Base-by-base conservation (phyloP, 371 early-diverging fungal genomes). In the Actinomortierella ambigua region DNA sequence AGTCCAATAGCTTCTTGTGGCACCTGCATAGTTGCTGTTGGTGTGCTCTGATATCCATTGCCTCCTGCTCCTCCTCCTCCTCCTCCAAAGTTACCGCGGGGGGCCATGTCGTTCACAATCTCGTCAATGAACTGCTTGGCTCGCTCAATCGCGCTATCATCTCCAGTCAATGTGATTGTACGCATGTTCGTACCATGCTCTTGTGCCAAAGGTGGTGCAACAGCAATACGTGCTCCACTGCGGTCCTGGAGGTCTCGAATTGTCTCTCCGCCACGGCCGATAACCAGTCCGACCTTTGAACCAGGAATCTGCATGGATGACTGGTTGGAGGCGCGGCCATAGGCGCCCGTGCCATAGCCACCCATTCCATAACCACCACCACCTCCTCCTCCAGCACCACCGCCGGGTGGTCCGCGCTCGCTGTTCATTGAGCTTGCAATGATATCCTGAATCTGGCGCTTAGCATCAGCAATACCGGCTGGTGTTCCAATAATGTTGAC, bases 261-360 rank as follows among this genome's bases (percentile, higher is more conserved):
- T 3, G 92, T 96, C 78, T 95, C 95, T 22, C 95, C 95, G 43
- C 93, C 89, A 51, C 89, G 80, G 13, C 97, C 97, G 76, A 96
- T 96, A 18, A 96, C 89, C 34, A 93, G 78, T 1, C 97, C 97
- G 13, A 96, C 95, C 69, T 87, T 88, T 48, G 77, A 61, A 22
- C 81, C 79, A 23, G 93, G 92, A 29, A 90, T 83, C 46, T 79
- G 78, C 28, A 92, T 81, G 9, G 65, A 65, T 65, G 75, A 8
- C 78, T 73, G 27, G 78, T 76, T 26, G 77, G 55, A 23, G 47
- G 68, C 78, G 40, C 70, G 55, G 22, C 68, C 61, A 28, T 68
- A 60, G 14, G 57, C 68, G 22, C 55, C 55, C n/a, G 75, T 61
- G 29, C 78, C 68, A 77, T 79, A 68, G 68, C 70, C 51, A 90